Base-by-base conservation (phyloP, 2,329 filamentous ascomycete species). In the Phyllosticta ampelicida region DNA sequence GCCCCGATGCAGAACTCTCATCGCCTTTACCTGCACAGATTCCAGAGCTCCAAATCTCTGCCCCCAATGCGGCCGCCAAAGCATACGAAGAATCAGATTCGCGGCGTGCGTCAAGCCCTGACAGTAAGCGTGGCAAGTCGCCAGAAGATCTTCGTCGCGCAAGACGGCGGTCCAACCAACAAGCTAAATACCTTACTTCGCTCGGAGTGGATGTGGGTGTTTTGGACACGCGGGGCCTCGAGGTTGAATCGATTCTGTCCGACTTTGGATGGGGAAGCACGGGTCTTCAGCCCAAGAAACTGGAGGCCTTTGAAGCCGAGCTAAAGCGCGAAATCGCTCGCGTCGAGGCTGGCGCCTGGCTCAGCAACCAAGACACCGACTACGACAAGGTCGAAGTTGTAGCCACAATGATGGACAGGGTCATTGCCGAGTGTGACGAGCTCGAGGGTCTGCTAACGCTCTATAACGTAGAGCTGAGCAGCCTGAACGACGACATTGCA, bases 391-490 rank as follows among this genome's bases (percentile, higher is more conserved):
- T 96, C 1, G 86, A 90, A 60, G 87, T 88, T 23, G 89, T 99
- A 64, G 90, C 92, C 65, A 82, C 78, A 59, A 85, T 95, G 57
- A 86, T 99, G 57, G 92, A 99, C 68, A 80, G 86, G 62, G 88
- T 90, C n/a, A 90, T 99, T 65, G 82, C 86, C 19, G 94, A 99
- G 74, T 97, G 94, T 67, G 95, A 99, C 65, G 92, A 97, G 74
- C 78, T 99, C 60, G 94, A 99, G 70, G 95, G 95, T 60, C 78
- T 99, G 48, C 77, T 99, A 55, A 99, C 94, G 0, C 75, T 99
- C 30, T 99, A 99, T 72, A 89, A 89, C 52, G 94, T 97, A 23
- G 94, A 99, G 71, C 78, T 99, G 61, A 90, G 89, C 66, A 97
- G 91, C 53, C 79, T 99, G 28, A 90, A 91, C 59, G 92, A 97